These are phyloP conservation scores for Daldinia grandis DNA, from an alignment of 495 filamentous ascomycete genomes.

Conservation along the genomic window DNA sequence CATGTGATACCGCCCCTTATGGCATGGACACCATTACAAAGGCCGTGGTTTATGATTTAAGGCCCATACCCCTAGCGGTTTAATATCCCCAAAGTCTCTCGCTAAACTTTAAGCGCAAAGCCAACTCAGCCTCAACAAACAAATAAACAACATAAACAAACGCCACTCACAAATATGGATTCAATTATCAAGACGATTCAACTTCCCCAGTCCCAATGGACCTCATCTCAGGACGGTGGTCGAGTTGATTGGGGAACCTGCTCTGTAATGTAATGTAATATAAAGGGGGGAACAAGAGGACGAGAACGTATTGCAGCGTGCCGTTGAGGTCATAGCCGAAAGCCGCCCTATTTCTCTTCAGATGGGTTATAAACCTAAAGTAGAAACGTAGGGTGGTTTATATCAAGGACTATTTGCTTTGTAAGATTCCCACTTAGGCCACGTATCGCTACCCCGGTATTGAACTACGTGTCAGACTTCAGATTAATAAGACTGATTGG, in stretches of 20 bases:
- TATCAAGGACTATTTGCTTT: background rate
- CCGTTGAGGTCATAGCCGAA: background rate
- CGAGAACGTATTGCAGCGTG: background rate
- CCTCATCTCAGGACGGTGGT: conserved; percentile 25
- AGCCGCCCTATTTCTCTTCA: background rate
- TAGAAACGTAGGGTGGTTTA: background rate
- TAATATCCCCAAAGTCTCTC: background rate
- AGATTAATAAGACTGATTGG: background rate
- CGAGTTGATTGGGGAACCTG: conserved; percentile 36
- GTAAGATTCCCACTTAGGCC: background rate
- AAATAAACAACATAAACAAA: background rate
- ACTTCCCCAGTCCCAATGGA: conserved; percentile 15
- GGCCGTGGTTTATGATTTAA: background rate
- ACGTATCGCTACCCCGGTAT: background rate
- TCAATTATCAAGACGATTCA: conserved; percentile 2
- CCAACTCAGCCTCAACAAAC: background rate
- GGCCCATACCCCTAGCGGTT: background rate
- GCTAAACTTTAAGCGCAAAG: background rate
- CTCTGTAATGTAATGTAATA: conserved; percentile 32
- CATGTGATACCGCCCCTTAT: background rate
- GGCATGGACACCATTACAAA: background rate
- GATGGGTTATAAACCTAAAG: background rate
- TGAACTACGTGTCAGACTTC: background rate
- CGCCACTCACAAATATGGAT: background rate
- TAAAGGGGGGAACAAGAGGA: background rate